These are phyloP conservation scores for Zelonia costaricensis DNA, from an alignment of 208 protist genomes.

Conservation along the genomic window DNA sequence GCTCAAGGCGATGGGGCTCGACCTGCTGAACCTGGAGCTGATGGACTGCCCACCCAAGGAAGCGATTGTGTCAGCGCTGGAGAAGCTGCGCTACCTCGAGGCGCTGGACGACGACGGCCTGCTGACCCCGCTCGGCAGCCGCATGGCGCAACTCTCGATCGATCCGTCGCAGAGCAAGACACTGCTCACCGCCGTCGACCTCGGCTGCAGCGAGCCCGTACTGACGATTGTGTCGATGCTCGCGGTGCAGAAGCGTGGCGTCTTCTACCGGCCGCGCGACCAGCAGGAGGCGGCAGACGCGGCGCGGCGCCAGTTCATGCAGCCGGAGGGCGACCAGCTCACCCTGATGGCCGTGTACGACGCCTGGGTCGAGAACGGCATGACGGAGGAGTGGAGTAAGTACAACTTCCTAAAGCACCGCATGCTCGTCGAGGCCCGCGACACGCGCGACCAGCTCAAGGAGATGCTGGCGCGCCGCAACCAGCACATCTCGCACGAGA, in stretches of 20 bases:
- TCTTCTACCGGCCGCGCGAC: conserved; percentile 92
- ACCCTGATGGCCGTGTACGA: conserved; percentile 97
- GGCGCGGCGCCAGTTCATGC: conserved; percentile 96
- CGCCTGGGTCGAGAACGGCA: conserved; percentile 82
- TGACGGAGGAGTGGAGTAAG: conserved; percentile 97
- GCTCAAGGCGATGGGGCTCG: conserved; percentile 98
- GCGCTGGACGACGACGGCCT: conserved; percentile 98
- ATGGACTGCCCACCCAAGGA: conserved; percentile 97
- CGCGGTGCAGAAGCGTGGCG: conserved; percentile 87
- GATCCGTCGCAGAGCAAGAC: conserved; percentile 98
- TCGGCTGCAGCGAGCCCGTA: conserved; percentile 97
- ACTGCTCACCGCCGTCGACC: conserved; percentile 96
- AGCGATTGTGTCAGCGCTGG: conserved; percentile 95
- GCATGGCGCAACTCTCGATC: conserved; percentile 99
- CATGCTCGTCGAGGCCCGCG: conserved; percentile 94
- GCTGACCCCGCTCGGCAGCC: conserved; percentile 96
- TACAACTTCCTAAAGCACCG: conserved; percentile 98
- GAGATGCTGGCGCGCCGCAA: conserved; percentile 96
- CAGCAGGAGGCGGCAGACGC: conserved; percentile 94
- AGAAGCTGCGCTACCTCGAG: conserved; percentile 97
- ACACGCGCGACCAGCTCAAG: conserved; percentile 97
- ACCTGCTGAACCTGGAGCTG: conserved; percentile 97
- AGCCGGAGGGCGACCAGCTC: conserved; percentile 97
- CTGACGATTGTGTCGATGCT: conserved; percentile 99
- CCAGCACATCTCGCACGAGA: conserved; percentile 93